Conservation (phyloP, 768 basidiomycete species). For the Russula griseocarnosa region DNA sequence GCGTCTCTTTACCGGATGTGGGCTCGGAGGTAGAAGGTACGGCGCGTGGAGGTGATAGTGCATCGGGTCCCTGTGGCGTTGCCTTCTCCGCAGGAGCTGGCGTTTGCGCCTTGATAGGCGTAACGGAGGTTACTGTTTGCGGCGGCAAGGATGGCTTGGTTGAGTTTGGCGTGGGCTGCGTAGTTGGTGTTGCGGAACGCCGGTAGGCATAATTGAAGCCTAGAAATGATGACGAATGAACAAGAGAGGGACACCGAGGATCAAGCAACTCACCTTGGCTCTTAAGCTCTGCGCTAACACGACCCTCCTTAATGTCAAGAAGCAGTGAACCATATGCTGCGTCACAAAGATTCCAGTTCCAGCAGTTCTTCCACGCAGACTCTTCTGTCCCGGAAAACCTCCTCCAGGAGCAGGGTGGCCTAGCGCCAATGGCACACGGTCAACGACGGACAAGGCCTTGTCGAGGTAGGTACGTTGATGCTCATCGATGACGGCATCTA, state of each 20-base stretch:
- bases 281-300: slow-evolving; percentile 88
- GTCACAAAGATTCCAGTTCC: slow-evolving; percentile 99
- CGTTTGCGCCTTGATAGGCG: slow-evolving; percentile 36
- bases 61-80: slow-evolving; percentile 13
- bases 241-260: slow-evolving; percentile 2
- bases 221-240: slow-evolving; percentile 32
- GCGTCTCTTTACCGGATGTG: slow-evolving; percentile 18
- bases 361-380: slow-evolving; percentile 96
- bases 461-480: slow-evolving; percentile 82
- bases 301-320: slow-evolving; percentile 85
- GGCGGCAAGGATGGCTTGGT: slow-evolving; percentile 48
- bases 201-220: slow-evolving; percentile 97
- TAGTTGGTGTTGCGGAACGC: slow-evolving; percentile 55
- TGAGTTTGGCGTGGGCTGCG: slow-evolving; percentile 58
- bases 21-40: slow-evolving; percentile 13
- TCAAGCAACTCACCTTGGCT: slow-evolving; percentile 67
- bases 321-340: slow-evolving; percentile 88
- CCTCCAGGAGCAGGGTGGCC: slow-evolving; percentile 42
- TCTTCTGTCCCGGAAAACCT: slow-evolving; percentile 66
- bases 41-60: background rate
- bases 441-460: slow-evolving; percentile 82
- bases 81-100: slow-evolving; percentile 29
- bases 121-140: slow-evolving; percentile 37
- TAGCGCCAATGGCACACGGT: slow-evolving; percentile 63
- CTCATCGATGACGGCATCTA: slow-evolving; percentile 88